phyloP scores from a whole-genome alignment of 306 rosid species.

The Datisca glomerata region DNA sequence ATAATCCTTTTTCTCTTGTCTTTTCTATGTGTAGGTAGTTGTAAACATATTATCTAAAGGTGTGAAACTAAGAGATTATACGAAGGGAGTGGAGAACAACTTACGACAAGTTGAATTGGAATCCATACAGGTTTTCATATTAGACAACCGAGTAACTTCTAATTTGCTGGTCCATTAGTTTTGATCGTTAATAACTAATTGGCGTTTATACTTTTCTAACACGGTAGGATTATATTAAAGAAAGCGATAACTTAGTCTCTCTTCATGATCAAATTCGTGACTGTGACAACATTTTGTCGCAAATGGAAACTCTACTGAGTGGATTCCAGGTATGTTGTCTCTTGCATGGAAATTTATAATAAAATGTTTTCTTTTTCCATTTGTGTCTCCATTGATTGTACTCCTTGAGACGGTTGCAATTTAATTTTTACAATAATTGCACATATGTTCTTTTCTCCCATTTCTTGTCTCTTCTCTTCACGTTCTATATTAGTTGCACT shows the following conservation, averaged over 20 bases:
- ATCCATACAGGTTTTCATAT: slow-evolving; percentile 65
- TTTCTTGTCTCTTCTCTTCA: too few species aligned
- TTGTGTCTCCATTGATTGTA: too few species aligned
- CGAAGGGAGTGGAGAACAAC: slow-evolving; percentile 91
- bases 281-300: slow-evolving; percentile 90
- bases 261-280: slow-evolving; percentile 97
- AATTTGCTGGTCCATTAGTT: background rate
- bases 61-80: slow-evolving; percentile 67
- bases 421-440: too few species aligned
- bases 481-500: too few species aligned
- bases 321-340: slow-evolving; percentile 76
- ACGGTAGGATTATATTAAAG: slow-evolving; percentile 80
- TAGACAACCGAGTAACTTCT: background rate
- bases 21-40: slow-evolving; percentile 49
- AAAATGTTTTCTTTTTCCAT: too few species aligned
- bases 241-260: slow-evolving; percentile 92
- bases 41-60: slow-evolving; percentile 82
- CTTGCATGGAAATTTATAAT: slow-evolving; percentile 15
- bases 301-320: slow-evolving; percentile 91
- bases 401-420: too few species aligned
- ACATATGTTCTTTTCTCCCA: too few species aligned
- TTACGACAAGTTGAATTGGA: slow-evolving; percentile 92
- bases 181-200: background rate
- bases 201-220: slow-evolving; percentile 9
- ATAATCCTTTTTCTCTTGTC: slow-evolving; percentile 8